Percentiles rank a stretch among this genome's conserved stretches.
These are phyloP conservation scores for Berberis thunbergii DNA, from an alignment of 164 flowering plant species.

Conservation along the genomic window DNA sequence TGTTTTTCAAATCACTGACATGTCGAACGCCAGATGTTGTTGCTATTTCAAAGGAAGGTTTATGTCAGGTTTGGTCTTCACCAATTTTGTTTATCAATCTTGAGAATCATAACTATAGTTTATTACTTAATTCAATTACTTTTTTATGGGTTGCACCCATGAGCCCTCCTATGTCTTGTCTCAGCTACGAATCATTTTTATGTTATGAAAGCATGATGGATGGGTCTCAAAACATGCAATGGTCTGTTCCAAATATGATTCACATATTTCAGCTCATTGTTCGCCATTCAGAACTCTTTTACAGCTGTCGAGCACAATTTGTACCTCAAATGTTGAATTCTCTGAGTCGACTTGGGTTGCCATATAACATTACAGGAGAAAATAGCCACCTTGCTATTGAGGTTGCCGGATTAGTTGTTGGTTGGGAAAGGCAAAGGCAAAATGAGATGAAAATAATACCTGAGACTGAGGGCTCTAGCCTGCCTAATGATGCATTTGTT, in stretches of 20 bases:
- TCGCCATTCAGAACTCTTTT: conserved; percentile 96
- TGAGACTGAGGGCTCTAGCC: conserved; percentile 44
- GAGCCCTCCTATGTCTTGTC: too few relatives aligned
- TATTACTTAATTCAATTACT: too few relatives aligned
- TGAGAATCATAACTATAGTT: too few relatives aligned
- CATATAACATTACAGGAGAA: conserved; percentile 77
- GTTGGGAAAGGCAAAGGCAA: conserved; percentile 97
- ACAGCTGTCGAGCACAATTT: conserved; percentile 95
- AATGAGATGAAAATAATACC: conserved; percentile 64
- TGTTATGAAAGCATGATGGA: too few relatives aligned
- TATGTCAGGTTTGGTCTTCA: conserved; percentile 64
- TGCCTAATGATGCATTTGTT: conserved; percentile 43
- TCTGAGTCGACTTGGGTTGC: conserved; percentile 94
- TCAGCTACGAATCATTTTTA: too few relatives aligned
- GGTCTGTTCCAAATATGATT: conserved; percentile 82
- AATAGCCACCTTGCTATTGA: conserved; percentile 98
- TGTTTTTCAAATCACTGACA: conserved; percentile 87
- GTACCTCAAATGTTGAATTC: conserved; percentile 99
- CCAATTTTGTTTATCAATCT: too few relatives aligned
- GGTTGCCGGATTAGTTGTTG: conserved; percentile 97
- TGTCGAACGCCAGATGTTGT: conserved; percentile 93
- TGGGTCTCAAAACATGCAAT: too few relatives aligned
- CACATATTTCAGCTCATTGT: conserved; percentile 99
- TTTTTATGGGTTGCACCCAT: too few relatives aligned
- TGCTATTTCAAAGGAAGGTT: conserved; percentile 97